These are phyloP conservation scores for Ganoderma sp. DNA, from an alignment of 1,284 basidiomycete species.

Conservation along the genomic window DNA sequence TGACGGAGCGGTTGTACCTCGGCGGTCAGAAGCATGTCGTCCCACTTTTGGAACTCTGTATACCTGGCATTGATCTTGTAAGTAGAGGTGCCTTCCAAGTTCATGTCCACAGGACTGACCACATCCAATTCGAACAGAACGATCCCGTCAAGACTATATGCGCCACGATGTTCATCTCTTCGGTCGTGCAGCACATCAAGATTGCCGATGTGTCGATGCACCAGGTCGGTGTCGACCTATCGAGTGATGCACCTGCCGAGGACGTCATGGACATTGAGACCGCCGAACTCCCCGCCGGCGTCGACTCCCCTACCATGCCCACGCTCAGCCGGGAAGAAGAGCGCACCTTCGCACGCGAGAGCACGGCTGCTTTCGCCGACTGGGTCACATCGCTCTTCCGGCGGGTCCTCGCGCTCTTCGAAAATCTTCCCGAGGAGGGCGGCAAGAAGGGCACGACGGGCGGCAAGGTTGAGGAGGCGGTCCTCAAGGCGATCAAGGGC, in stretches of 20 bases:
- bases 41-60: constrained; percentile 87
- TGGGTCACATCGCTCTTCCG: constrained; percentile 92
- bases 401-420: constrained; percentile 86
- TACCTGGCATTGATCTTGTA: constrained; percentile 91
- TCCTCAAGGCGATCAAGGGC: constrained; percentile 83
- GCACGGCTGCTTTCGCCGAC: constrained; percentile 84
- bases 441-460: constrained; percentile 82
- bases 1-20: constrained; percentile 79
- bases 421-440: constrained; percentile 94
- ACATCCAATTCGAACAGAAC: constrained; percentile 58
- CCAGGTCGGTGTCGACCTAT: constrained; percentile 58
- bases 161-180: constrained; percentile 80
- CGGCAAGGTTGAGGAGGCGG: constrained; percentile 85
- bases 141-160: constrained; percentile 92
- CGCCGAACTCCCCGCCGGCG: constrained; percentile 56
- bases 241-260: constrained; percentile 58
- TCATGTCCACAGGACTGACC: constrained; percentile 2
- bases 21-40: constrained; percentile 90
- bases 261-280: constrained; percentile 61
- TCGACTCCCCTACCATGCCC: constrained; percentile 55
- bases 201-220: constrained; percentile 80
- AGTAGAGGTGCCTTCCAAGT: constrained; percentile 31
- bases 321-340: constrained; percentile 73
- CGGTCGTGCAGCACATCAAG: constrained; percentile 80
- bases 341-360: constrained; percentile 74